Evolutionary conservation across 345 rosid genomes (phyloP).

Genomic region (Sonneratia caseolaris): DNA sequence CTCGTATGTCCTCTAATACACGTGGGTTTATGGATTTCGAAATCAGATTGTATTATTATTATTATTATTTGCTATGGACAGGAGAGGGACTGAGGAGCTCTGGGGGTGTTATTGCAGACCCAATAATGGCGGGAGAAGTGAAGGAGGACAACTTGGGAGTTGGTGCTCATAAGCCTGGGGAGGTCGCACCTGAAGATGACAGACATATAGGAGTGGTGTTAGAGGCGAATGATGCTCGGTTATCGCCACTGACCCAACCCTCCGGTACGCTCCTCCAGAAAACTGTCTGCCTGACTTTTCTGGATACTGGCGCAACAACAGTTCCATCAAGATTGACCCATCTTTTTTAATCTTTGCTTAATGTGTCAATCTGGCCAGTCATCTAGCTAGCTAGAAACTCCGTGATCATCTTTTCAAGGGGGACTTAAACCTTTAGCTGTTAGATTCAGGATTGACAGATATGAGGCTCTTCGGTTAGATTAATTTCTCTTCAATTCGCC

Average conservation of each 20-base stretch:
- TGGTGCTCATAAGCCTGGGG: constrained; percentile 90
- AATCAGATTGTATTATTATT: not conserved
- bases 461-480: too few relatives aligned
- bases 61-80: constrained; percentile 20
- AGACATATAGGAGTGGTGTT: constrained; percentile 96
- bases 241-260: constrained; percentile 93
- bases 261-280: constrained; percentile 35
- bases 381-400: too few relatives aligned
- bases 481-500: too few relatives aligned
- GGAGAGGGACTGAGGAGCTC: constrained; percentile 98
- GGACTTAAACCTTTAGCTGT: too few relatives aligned
- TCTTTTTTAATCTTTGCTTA: not conserved
- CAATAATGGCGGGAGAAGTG: constrained; percentile 76
- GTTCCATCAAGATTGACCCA: not conserved
- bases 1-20: not conserved
- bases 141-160: constrained; percentile 87
- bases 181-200: constrained; percentile 86
- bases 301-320: not conserved
- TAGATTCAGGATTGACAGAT: too few relatives aligned
- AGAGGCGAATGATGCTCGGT: constrained; percentile 99
- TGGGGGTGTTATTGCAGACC: constrained; percentile 84
- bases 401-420: too few relatives aligned
- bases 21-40: not conserved
- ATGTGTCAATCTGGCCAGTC: not conserved
- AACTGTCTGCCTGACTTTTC: not conserved